Percentiles rank a stretch among this genome's conserved stretches.
These are phyloP conservation scores for Pythium brachiatum DNA, from an alignment of 352 stramenopile genomes.

Conservation along the genomic window DNA sequence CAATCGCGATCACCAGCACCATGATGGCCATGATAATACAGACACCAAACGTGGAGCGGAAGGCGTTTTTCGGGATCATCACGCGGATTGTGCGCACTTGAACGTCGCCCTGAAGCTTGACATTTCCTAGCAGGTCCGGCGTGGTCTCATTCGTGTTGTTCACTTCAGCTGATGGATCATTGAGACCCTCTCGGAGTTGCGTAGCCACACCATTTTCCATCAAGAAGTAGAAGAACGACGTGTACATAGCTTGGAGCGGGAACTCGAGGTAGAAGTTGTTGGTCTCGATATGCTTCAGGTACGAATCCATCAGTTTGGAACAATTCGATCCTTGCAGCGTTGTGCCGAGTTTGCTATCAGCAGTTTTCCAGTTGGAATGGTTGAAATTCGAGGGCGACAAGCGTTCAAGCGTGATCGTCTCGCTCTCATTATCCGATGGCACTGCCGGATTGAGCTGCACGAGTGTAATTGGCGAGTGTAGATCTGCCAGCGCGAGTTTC, in stretches of 20 bases:
- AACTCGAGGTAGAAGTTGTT: slow-evolving; percentile 50
- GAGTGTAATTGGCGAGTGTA: slow-evolving; percentile 39
- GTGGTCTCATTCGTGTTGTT: slow-evolving; percentile 1
- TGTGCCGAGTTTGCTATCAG: too few relatives aligned
- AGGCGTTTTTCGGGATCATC: slow-evolving; percentile 12
- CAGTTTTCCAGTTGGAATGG: slow-evolving; percentile 10
- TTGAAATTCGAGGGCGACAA: slow-evolving; percentile 17
- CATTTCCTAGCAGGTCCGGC: slow-evolving; percentile 11
- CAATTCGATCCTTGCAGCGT: slow-evolving; percentile 34
- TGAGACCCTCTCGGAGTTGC: too few relatives aligned
- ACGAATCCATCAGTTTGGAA: slow-evolving; percentile 47
- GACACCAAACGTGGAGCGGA: slow-evolving; percentile 5
- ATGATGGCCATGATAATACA: slow-evolving; percentile 8
- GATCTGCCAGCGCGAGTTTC: slow-evolving; percentile 27
- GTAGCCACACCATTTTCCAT: slow-evolving; percentile 41
- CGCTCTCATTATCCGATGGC: too few relatives aligned
- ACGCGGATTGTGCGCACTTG: slow-evolving; percentile 20
- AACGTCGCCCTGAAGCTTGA: slow-evolving; percentile 27
- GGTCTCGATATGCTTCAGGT: slow-evolving; percentile 34
- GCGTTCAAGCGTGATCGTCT: slow-evolving; percentile 8
- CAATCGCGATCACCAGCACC: not conserved
- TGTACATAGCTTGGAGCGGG: slow-evolving; percentile 46
- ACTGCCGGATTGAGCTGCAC: slow-evolving; percentile 41
- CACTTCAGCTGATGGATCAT: slow-evolving; percentile 8
- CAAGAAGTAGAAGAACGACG: slow-evolving; percentile 48